Conservation (phyloP, 2,329 filamentous ascomycete species). For the Alternaria sp. region DNA sequence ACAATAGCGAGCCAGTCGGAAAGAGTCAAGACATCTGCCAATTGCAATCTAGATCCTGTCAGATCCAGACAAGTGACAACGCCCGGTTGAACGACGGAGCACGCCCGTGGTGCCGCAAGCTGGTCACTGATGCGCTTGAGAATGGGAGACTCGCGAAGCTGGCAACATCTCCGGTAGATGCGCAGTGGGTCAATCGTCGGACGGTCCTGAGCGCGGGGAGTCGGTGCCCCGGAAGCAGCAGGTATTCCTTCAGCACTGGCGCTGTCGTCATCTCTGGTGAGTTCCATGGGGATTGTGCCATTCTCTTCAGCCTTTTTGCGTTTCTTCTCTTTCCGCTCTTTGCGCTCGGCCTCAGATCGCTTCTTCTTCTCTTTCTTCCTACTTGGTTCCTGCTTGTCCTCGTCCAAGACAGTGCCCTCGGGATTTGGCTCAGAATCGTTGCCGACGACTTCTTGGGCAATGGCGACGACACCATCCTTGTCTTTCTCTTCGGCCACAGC, state of each 20-base stretch:
- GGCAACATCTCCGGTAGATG: conserved; percentile 94
- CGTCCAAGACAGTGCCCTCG: conserved; percentile 45
- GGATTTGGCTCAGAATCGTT: conserved; percentile 54
- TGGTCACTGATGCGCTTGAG: conserved; percentile 92
- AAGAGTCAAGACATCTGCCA: conserved; percentile 84
- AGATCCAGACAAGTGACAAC: conserved; percentile 84
- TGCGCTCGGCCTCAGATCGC: conserved; percentile 89
- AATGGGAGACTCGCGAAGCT: conserved; percentile 90
- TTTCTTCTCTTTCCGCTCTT: conserved; percentile 90
- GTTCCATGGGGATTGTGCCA: conserved; percentile 83
- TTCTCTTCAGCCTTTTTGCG: conserved; percentile 86
- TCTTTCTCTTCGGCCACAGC: conserved; percentile 64
- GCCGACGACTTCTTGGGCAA: conserved; percentile 50
- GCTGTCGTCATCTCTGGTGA: conserved; percentile 71
- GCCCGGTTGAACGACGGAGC: conserved; percentile 70
- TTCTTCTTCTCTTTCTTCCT: conserved; percentile 97
- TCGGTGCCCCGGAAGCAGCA: conserved; percentile 23
- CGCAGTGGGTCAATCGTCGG: conserved; percentile 91
- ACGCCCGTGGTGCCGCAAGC: conserved; percentile 75
- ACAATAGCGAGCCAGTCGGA: conserved; percentile 95
- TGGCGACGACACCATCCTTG: conserved; percentile 53
- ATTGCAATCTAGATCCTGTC: conserved; percentile 81
- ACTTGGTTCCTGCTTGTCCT: conserved; percentile 53
- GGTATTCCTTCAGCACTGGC: conserved; percentile 29
- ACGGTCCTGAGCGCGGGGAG: conserved; percentile 66